Evolutionary conservation across 208 protist genomes (phyloP).

Genomic region (Crithidia bombi): DNA sequence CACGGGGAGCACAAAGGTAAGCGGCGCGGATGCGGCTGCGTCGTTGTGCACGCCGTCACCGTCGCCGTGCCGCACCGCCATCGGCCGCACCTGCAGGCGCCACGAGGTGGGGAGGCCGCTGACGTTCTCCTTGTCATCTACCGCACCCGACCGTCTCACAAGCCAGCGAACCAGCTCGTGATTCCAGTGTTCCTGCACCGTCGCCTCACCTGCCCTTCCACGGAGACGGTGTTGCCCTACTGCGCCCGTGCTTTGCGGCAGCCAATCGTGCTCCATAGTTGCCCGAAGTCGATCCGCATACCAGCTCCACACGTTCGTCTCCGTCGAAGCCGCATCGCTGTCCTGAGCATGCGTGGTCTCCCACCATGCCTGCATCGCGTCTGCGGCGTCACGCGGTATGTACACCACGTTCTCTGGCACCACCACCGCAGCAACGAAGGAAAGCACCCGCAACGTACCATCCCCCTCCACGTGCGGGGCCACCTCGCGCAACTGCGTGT

Average conservation of each 20-base stretch:
- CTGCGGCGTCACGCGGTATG: not conserved
- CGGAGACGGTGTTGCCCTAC: not conserved
- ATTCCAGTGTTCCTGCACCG: constrained; percentile 11
- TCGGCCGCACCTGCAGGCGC: not conserved
- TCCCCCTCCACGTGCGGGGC: not conserved
- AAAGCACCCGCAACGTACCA: not conserved
- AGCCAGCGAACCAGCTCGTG: not conserved
- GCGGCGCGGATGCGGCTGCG: not conserved
- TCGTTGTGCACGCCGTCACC: too few species aligned
- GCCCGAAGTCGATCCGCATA: not conserved
- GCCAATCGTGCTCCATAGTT: not conserved
- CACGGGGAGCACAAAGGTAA: constrained; percentile 10
- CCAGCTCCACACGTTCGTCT: constrained; percentile 5
- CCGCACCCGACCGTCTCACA: not conserved
- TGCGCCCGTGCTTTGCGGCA: not conserved
- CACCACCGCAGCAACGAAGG: constrained; percentile 17
- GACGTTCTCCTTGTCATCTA: not conserved
- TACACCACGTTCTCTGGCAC: constrained; percentile 15
- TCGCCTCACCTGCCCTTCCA: not conserved
- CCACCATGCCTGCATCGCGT: constrained; percentile 8
- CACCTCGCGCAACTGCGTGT: not conserved
- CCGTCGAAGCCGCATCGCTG: not conserved
- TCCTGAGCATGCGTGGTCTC: not conserved
- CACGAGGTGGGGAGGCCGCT: not conserved
- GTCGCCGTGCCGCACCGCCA: not conserved